Evolutionary conservation across 306 rosid genomes (phyloP).

Genomic region (Mimosa bimucronata): DNA sequence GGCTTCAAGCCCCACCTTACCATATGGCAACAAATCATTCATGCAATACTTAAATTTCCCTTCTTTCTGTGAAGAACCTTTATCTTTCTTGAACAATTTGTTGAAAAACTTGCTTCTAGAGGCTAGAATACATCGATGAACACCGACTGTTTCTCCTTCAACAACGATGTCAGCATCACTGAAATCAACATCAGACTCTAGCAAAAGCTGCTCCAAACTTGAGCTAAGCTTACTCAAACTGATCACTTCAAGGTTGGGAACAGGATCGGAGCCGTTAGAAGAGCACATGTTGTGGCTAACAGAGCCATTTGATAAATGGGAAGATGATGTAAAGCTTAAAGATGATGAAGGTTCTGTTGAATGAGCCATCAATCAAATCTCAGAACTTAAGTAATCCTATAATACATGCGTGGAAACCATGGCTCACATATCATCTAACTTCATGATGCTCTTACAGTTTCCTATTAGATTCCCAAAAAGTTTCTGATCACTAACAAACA

Average conservation of each 20-base stretch:
- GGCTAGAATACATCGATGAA: conserved; percentile 83
- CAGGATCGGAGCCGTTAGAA: conserved; percentile 49
- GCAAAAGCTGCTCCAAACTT: conserved; percentile 75
- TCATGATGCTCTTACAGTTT: conserved; percentile 2
- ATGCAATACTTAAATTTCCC: conserved; percentile 67
- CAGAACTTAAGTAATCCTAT: conserved; percentile 20
- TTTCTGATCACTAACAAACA: neutral
- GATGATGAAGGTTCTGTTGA: conserved; percentile 86
- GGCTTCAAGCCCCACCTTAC: conserved; percentile 79
- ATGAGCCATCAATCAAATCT: conserved; percentile 56
- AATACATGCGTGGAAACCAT: conserved; percentile 11
- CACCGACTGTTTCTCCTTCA: conserved; percentile 63
- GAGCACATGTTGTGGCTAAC: conserved; percentile 53
- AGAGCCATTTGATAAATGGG: conserved; percentile 75
- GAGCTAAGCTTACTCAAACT: conserved; percentile 79
- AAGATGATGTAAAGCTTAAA: conserved; percentile 83
- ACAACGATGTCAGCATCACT: conserved; percentile 72
- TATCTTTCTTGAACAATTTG: conserved; percentile 62
- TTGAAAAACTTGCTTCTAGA: conserved; percentile 79
- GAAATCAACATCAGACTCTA: conserved; percentile 68
- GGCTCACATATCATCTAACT: conserved; percentile 27
- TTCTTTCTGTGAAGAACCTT: conserved; percentile 47
- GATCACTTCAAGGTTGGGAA: conserved; percentile 70
- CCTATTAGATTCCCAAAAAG: conserved; percentile 23
- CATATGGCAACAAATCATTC: conserved; percentile 75